phyloP scores from a whole-genome alignment of 495 filamentous ascomycete species.

The Acidiella bohemica region DNA sequence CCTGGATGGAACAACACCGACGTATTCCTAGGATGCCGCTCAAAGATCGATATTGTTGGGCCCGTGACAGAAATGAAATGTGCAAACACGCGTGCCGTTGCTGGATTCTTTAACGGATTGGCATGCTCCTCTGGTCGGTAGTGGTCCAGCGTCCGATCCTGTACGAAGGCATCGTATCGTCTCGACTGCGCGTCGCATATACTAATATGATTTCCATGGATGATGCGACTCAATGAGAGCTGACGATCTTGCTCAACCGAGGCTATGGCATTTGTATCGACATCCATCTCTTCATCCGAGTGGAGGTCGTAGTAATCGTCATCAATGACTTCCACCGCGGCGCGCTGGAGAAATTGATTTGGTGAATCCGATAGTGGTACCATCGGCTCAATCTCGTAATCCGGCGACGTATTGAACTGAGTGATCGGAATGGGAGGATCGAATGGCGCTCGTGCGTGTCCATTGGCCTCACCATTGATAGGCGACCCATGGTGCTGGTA shows the following conservation, averaged over 20 bases:
- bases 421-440: too few species aligned
- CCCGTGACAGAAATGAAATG: constrained; percentile 88
- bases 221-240: constrained; percentile 32
- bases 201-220: constrained; percentile 35
- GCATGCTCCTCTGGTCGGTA: constrained; percentile 63
- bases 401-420: constrained; percentile 9
- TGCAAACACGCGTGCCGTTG: constrained; percentile 75
- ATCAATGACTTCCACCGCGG: constrained; percentile 37
- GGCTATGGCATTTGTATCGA: constrained; percentile 36
- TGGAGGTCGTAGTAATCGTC: constrained; percentile 51
- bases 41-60: constrained; percentile 75
- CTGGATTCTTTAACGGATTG: constrained; percentile 69
- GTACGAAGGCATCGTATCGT: constrained; percentile 51
- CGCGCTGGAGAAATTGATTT: constrained; percentile 24
- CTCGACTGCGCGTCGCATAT: constrained; percentile 39
- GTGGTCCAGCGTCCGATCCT: constrained; percentile 59
- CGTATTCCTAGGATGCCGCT: constrained; percentile 69
- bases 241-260: constrained; percentile 16
- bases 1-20: constrained; percentile 53
- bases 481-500: too few species aligned
- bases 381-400: constrained; percentile 14
- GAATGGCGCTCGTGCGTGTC: too few species aligned
- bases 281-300: constrained; percentile 53
- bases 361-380: constrained; percentile 10
- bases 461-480: too few species aligned